Evolutionary conservation across 805 yeast species (phyloP).

Genomic region (Candida rishiriensis): DNA sequence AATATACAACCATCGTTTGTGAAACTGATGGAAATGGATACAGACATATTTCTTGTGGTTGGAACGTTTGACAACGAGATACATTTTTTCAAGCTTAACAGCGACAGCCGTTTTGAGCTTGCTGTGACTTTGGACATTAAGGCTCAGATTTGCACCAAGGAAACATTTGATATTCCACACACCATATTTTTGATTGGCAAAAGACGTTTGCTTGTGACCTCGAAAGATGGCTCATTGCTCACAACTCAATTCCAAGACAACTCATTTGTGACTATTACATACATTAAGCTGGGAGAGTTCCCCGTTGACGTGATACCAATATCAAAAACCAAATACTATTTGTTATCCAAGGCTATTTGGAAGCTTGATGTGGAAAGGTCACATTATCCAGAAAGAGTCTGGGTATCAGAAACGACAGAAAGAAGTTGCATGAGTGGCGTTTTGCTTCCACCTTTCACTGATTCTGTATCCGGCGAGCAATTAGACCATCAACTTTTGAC

Average conservation of each 20-base stretch:
- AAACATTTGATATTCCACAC: slow-evolving; percentile 9
- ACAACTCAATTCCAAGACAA: not conserved
- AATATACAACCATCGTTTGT: slow-evolving; percentile 15
- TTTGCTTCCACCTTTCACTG: slow-evolving; percentile 4
- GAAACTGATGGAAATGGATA: slow-evolving; percentile 3
- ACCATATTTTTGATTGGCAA: slow-evolving; percentile 2
- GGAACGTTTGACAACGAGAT: slow-evolving; percentile 16
- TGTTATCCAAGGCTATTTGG: slow-evolving; percentile 26
- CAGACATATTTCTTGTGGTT: slow-evolving; percentile 6
- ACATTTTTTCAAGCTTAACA: slow-evolving; percentile 9
- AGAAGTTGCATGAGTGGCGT: slow-evolving; percentile 14
- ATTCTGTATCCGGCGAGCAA: slow-evolving; percentile 2
- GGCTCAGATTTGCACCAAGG: not conserved
- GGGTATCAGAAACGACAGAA: slow-evolving; percentile 22
- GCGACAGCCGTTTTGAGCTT: slow-evolving; percentile 1
- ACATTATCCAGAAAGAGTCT: slow-evolving; percentile 22
- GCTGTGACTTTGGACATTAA: slow-evolving; percentile 2
- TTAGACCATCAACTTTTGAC: slow-evolving; percentile 20
- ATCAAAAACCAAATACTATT: slow-evolving; percentile 5
- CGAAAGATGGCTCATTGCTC: slow-evolving; percentile 21
- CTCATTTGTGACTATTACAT: not conserved
- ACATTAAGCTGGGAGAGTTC: slow-evolving; percentile 15
- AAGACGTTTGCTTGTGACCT: slow-evolving; percentile 13
- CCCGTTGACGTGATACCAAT: slow-evolving; percentile 15
- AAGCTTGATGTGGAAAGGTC: slow-evolving; percentile 20